A percentile compares a stretch with the other conserved stretches of the same genome.
phyloP scores from a whole-genome alignment of 1,284 basidiomycete species.

The Rhodotorula sp. region DNA sequence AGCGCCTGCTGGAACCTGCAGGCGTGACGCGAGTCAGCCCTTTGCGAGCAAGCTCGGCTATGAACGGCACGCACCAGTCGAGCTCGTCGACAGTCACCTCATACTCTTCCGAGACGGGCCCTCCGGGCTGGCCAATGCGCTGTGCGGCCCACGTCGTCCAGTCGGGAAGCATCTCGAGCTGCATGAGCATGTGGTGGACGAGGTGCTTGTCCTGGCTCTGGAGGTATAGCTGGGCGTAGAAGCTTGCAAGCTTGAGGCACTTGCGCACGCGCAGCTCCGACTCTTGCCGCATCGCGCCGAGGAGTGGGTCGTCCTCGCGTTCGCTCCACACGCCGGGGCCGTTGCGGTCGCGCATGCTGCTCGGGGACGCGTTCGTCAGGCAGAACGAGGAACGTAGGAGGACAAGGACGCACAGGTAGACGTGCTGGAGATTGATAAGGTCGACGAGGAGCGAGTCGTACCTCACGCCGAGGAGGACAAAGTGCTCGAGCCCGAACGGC shows the following conservation, averaged over 20 bases:
- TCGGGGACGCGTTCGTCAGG: no score
- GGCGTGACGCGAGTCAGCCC: no score
- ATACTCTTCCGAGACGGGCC: constrained; percentile 25
- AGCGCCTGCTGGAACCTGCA: constrained; percentile 36
- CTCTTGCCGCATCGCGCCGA: constrained; percentile 28
- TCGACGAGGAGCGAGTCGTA: constrained; percentile 36
- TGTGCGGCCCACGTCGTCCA: constrained; percentile 30
- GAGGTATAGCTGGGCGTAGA: constrained; percentile 41
- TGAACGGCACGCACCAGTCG: constrained; percentile 29
- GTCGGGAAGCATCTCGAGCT: constrained; percentile 28
- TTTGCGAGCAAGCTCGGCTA: not conserved
- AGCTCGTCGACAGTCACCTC: constrained; percentile 34
- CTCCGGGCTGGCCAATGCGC: constrained; percentile 20
- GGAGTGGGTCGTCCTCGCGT: constrained; percentile 16
- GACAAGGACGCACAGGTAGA: constrained; percentile 12
- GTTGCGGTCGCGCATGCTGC: constrained; percentile 17
- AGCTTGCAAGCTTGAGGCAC: constrained; percentile 36
- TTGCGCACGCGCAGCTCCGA: constrained; percentile 35
- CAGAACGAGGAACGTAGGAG: no score
- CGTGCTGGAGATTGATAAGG: constrained; percentile 30
- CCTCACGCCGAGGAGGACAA: constrained; percentile 35
- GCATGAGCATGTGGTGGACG: constrained; percentile 39
- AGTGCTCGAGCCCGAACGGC: constrained; percentile 35
- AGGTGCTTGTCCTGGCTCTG: constrained; percentile 38
- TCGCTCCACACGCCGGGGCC: constrained; percentile 15